phyloP scores from a whole-genome alignment of 2,329 filamentous ascomycete genomes.

The Clarireedia monteithiana region DNA sequence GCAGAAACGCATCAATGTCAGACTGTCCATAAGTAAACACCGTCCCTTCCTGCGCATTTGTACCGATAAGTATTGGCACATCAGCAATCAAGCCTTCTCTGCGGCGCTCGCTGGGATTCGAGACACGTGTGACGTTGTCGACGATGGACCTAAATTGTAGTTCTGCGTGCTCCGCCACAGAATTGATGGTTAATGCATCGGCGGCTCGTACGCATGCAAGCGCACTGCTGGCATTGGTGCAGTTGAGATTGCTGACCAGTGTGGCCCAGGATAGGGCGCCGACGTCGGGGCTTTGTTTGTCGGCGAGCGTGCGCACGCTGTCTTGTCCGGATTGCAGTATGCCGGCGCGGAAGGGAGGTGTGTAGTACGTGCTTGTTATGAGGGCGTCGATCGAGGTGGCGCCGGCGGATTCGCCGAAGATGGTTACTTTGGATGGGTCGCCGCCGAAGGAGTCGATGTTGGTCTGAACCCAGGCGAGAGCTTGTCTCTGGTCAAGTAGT shows the following conservation, averaged over 20 bases:
- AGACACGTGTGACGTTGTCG: neutral
- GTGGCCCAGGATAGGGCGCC: neutral
- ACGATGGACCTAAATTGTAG: neutral
- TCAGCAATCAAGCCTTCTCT: neutral
- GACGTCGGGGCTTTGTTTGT: neutral
- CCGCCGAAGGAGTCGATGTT: slow-evolving; percentile 74
- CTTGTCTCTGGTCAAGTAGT: slow-evolving; percentile 64
- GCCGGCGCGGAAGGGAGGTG: slow-evolving; percentile 63
- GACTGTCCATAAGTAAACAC: neutral
- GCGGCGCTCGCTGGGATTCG: neutral
- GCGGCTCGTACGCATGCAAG: slow-evolving; percentile 2
- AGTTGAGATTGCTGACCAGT: neutral
- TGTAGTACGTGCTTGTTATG: slow-evolving; percentile 63
- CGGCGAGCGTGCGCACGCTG: neutral
- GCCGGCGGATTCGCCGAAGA: slow-evolving; percentile 47
- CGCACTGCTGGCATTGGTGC: neutral
- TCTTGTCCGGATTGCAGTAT: slow-evolving; percentile 66
- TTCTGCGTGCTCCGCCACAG: neutral
- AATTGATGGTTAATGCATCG: neutral
- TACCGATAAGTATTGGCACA: slow-evolving; percentile 2
- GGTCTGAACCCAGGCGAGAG: slow-evolving; percentile 67
- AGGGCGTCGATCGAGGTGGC: slow-evolving; percentile 72
- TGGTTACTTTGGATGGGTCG: slow-evolving; percentile 34
- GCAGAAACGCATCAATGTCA: neutral
- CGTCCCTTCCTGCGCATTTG: slow-evolving; percentile 2